Base-by-base conservation (phyloP, 352 stramenopile species). In the Phytophthora cajani region DNA sequence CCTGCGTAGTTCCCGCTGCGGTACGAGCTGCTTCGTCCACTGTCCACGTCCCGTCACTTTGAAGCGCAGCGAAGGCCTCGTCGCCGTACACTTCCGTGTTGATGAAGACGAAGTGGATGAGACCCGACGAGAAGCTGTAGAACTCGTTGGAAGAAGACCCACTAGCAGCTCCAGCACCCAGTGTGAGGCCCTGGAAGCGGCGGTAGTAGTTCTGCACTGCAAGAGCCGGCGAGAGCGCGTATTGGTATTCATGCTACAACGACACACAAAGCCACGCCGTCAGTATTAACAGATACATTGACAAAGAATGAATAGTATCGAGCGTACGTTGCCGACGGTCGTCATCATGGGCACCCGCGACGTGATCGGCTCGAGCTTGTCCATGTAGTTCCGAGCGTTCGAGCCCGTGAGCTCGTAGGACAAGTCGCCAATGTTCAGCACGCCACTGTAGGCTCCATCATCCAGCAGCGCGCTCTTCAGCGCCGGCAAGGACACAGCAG, bases 41-140 rank as follows among this genome's bases (percentile, higher is more conserved):
- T 27, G 75, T 80, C 85, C 84, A 94, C 27, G 72, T 85, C 21
- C 84, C 80, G 57, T 92, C 82, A 8, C 50, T 57, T 33, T 87
- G 78, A 19, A 79, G 70, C 2, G 74, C 61, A 25, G 80, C 71
- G 51, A 78, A 94, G 2, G 83, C 72, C 38, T 92, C 84, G 51
- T 92, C 77, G 4, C 87, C 84, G 62, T 94, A 94, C 5, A 93
- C 64, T 63, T 94, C 87, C 1, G 87, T 91, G 72, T 93, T 90
- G 70, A 94, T 81, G 54, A 94, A 82, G 10, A 84, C 84, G 58
- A 94, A 94, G 53, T 94, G 87, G 12, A 93, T 68, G 14, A 80
- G 67, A 0, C 84, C 83, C 1, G 82, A 78, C n/a, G 75, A 76
- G 25, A 92, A 94, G 67, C 84, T 91, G 72, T 87, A 94, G 50